Percentiles rank a stretch among this genome's conserved stretches.
Evolutionary conservation across 305 asterid species (phyloP).

Genomic region (Solanum hybrid): DNA sequence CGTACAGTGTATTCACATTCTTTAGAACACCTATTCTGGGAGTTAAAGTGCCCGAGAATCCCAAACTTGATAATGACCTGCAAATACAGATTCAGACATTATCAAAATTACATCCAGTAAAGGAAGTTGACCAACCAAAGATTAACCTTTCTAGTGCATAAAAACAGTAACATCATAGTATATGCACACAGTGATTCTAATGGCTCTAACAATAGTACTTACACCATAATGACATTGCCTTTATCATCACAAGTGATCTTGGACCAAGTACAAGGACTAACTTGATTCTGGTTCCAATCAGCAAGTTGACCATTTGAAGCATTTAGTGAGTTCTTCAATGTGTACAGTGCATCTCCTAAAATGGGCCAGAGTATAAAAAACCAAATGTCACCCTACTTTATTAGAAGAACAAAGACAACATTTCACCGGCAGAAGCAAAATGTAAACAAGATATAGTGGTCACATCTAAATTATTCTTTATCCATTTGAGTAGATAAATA

Average conservation of each 20-base stretch:
- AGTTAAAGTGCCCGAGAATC: conserved; percentile 69
- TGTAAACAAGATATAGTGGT: background rate
- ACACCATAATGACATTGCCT: conserved; percentile 57
- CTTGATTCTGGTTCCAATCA: conserved; percentile 72
- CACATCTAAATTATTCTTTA: background rate
- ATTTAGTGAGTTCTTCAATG: conserved; percentile 55
- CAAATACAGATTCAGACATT: conserved; percentile 6
- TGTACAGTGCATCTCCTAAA: conserved; percentile 67
- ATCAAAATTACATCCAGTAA: background rate
- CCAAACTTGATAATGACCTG: conserved; percentile 87
- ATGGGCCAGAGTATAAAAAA: background rate
- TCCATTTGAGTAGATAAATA: background rate
- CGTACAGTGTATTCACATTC: conserved; percentile 62
- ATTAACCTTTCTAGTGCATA: background rate
- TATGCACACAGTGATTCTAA: background rate
- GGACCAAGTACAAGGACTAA: conserved; percentile 92
- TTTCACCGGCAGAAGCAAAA: background rate
- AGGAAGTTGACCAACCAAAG: background rate
- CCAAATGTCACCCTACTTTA: background rate
- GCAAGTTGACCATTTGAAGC: conserved; percentile 56
- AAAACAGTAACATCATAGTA: background rate
- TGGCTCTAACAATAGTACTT: conserved; percentile 20
- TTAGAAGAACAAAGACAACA: background rate
- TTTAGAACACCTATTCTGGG: conserved; percentile 59
- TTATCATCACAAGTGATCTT: conserved; percentile 52